These are phyloP conservation scores for Pythium sp. DNA, from an alignment of 352 stramenopile genomes.

Conservation along the genomic window DNA sequence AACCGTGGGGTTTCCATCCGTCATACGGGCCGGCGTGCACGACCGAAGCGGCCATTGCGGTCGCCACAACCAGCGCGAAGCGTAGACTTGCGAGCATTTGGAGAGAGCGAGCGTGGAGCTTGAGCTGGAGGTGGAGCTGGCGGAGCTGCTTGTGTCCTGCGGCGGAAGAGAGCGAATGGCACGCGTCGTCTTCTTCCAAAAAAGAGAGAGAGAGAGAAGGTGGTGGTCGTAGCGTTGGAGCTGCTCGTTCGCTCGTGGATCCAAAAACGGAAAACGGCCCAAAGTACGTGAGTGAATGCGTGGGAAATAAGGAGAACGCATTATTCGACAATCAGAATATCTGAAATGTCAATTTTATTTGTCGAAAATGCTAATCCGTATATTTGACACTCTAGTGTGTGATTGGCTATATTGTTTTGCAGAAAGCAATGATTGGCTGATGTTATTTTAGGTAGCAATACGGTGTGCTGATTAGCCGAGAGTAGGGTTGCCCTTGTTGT, in stretches of 20 bases:
- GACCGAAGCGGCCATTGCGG: constrained; percentile 9
- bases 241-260: not conserved
- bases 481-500: too few relatives aligned
- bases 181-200: not conserved
- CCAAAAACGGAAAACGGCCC: constrained; percentile 7
- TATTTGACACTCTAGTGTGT: too few relatives aligned
- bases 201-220: not conserved
- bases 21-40: constrained; percentile 51
- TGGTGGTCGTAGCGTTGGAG: not conserved
- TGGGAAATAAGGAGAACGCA: too few relatives aligned
- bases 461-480: too few relatives aligned
- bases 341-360: too few relatives aligned
- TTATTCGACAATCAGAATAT: too few relatives aligned
- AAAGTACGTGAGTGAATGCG: constrained; percentile 2
- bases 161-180: constrained; percentile 4
- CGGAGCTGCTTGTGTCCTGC: not conserved
- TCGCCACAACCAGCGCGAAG: constrained; percentile 24
- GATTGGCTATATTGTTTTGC: too few relatives aligned
- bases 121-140: not conserved
- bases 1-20: constrained; percentile 73
- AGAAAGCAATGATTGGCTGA: too few relatives aligned
- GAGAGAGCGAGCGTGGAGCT: not conserved
- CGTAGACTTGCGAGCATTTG: constrained; percentile 18
- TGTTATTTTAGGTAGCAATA: too few relatives aligned
- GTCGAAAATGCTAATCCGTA: too few relatives aligned